Percentiles rank a stretch among this genome's conserved stretches.
Evolutionary conservation across 2,329 filamentous ascomycete species (phyloP).

Genomic region (Trichophyton equinum): DNA sequence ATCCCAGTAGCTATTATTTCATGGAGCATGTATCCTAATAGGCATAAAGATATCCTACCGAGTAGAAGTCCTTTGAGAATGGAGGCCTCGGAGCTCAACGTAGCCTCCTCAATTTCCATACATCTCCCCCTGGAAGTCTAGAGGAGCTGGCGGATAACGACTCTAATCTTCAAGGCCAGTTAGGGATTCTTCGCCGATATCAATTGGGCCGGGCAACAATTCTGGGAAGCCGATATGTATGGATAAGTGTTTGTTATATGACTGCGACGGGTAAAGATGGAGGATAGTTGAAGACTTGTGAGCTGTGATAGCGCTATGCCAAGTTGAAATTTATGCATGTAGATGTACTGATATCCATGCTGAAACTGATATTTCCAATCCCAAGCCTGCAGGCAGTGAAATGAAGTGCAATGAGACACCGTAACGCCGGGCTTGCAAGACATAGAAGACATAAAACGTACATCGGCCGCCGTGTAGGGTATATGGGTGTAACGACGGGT

Average conservation of each 20-base stretch:
- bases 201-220: background rate
- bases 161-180: slow-evolving; percentile 35
- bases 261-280: background rate
- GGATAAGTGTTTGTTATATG: no score
- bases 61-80: background rate
- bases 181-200: slow-evolving; percentile 23
- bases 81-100: background rate
- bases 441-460: background rate
- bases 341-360: background rate
- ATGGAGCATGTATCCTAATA: background rate
- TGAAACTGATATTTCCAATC: background rate
- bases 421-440: background rate
- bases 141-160: slow-evolving; percentile 43
- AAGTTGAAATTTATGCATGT: background rate
- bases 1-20: background rate
- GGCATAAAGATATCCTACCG: background rate
- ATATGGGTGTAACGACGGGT: background rate
- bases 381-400: background rate
- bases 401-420: background rate
- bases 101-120: slow-evolving; percentile 41
- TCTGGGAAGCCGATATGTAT: no score
- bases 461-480: background rate
- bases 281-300: background rate
- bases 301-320: background rate
- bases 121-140: slow-evolving; percentile 39